Percentiles rank a stretch among this genome's conserved stretches.
Evolutionary conservation across 2,329 filamentous ascomycete genomes (phyloP).

Genomic region (Decorospora gaudefroyi): DNA sequence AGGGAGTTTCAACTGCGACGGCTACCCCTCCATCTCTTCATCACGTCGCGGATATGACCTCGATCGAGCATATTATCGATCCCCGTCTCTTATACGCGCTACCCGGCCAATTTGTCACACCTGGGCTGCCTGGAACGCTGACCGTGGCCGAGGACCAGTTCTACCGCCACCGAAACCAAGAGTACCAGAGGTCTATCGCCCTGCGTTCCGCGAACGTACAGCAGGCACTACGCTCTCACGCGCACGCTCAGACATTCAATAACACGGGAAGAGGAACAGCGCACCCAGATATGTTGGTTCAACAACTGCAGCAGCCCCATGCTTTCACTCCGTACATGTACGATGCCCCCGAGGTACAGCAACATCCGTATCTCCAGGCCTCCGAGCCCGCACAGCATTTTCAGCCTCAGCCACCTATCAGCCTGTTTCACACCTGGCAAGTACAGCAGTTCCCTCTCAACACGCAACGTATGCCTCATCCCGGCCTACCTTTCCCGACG

Average conservation of each 20-base stretch:
- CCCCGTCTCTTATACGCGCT: conserved; percentile 17
- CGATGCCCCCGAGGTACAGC: too few relatives aligned
- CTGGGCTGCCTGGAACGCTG: conserved; percentile 5
- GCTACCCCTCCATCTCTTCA: too few relatives aligned
- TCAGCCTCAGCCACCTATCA: too few relatives aligned
- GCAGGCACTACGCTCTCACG: neutral
- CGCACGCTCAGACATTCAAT: neutral
- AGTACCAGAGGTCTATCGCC: neutral
- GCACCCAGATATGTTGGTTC: too few relatives aligned
- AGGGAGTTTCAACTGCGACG: too few relatives aligned
- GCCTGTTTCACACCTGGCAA: too few relatives aligned
- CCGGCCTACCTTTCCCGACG: neutral
- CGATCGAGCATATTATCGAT: conserved; percentile 9
- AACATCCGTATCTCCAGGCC: too few relatives aligned
- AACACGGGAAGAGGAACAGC: too few relatives aligned
- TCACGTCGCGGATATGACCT: too few relatives aligned
- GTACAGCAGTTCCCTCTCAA: neutral
- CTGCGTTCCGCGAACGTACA: neutral
- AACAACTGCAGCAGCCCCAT: too few relatives aligned
- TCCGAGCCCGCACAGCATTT: too few relatives aligned
- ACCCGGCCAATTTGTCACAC: conserved; percentile 10
- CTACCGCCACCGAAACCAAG: conserved; percentile 9
- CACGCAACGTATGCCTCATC: neutral
- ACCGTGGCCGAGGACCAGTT: conserved; percentile 11
- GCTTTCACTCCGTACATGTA: too few relatives aligned